Conservation (phyloP, 2,329 filamentous ascomycete species). For the Cytospora piceae region DNA sequence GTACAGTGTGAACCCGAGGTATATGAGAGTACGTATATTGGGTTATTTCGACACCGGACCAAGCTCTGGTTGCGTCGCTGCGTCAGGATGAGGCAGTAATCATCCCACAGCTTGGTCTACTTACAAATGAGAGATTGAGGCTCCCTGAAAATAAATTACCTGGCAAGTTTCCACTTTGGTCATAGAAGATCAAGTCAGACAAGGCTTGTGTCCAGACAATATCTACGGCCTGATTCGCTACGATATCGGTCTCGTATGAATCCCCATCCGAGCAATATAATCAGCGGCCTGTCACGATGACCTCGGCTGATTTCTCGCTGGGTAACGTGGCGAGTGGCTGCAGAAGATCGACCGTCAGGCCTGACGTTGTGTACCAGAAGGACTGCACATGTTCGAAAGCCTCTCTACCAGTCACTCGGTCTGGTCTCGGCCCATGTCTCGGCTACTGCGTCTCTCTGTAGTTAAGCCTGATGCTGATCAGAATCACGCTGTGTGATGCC, state of each 20-base stretch:
- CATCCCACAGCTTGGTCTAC: too few relatives aligned
- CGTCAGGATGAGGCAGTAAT: too few relatives aligned
- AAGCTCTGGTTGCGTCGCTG: too few relatives aligned
- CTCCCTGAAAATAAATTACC: not conserved
- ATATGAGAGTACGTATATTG: too few relatives aligned
- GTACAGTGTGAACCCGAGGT: too few relatives aligned
- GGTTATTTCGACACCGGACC: too few relatives aligned
- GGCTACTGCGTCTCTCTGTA: slow-evolving; percentile 15
- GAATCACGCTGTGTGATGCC: slow-evolving; percentile 23
- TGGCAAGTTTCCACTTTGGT: not conserved
- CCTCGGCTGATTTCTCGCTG: slow-evolving; percentile 26
- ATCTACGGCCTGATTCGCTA: not conserved
- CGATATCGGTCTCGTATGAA: not conserved
- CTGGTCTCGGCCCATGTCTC: slow-evolving; percentile 22
- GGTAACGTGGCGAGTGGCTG: slow-evolving; percentile 24
- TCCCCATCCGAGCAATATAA: not conserved
- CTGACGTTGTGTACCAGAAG: slow-evolving; percentile 27
- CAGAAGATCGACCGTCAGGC: slow-evolving; percentile 20
- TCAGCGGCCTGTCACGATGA: slow-evolving; percentile 5
- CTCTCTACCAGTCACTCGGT: slow-evolving; percentile 20
- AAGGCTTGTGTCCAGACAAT: slow-evolving; percentile 6
- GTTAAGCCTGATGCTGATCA: slow-evolving; percentile 6
- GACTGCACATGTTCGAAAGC: slow-evolving; percentile 19
- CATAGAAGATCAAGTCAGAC: slow-evolving; percentile 2
- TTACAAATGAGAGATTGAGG: not conserved